These are phyloP conservation scores for Graphilbum ipis-grandicollis DNA, from an alignment of 2,329 filamentous ascomycete species.

Conservation along the genomic window DNA sequence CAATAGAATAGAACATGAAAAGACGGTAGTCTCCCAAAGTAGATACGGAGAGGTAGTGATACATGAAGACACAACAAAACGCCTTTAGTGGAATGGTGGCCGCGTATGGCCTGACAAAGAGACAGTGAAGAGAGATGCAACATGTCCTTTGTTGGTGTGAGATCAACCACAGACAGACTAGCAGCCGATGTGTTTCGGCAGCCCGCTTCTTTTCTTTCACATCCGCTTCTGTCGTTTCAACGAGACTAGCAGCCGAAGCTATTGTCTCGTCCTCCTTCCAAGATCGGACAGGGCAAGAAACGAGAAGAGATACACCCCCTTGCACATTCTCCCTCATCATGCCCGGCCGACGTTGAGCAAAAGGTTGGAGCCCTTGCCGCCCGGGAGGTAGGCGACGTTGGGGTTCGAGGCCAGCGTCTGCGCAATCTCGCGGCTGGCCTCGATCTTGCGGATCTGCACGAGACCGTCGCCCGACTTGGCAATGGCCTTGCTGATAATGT, in stretches of 20 bases:
- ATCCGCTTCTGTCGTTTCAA: too few species aligned
- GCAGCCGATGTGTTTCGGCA: too few species aligned
- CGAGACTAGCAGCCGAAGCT: too few species aligned
- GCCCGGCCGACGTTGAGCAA: slow-evolving; percentile 33
- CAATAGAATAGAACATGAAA: too few species aligned
- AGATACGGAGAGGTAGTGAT: not conserved
- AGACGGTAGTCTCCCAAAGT: not conserved
- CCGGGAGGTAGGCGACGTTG: slow-evolving; percentile 87
- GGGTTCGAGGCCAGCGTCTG: slow-evolving; percentile 77
- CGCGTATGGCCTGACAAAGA: not conserved
- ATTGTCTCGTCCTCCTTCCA: too few species aligned
- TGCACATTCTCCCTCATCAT: slow-evolving; percentile 12
- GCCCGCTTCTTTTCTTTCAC: too few species aligned
- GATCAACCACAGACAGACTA: too few species aligned
- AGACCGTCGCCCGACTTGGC: slow-evolving; percentile 85
- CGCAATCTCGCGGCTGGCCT: slow-evolving; percentile 91
- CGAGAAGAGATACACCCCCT: too few species aligned
- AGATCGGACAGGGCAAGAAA: too few species aligned
- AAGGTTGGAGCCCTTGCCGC: slow-evolving; percentile 40
- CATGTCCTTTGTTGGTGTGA: too few species aligned
- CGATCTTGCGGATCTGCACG: slow-evolving; percentile 91
- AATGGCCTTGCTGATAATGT: slow-evolving; percentile 82
- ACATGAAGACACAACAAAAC: slow-evolving; percentile 1
- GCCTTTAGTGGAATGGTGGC: slow-evolving; percentile 1
- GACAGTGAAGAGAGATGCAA: too few species aligned